Evolutionary conservation across 2,329 filamentous ascomycete species (phyloP).

Genomic region (Fusarium succisae): DNA sequence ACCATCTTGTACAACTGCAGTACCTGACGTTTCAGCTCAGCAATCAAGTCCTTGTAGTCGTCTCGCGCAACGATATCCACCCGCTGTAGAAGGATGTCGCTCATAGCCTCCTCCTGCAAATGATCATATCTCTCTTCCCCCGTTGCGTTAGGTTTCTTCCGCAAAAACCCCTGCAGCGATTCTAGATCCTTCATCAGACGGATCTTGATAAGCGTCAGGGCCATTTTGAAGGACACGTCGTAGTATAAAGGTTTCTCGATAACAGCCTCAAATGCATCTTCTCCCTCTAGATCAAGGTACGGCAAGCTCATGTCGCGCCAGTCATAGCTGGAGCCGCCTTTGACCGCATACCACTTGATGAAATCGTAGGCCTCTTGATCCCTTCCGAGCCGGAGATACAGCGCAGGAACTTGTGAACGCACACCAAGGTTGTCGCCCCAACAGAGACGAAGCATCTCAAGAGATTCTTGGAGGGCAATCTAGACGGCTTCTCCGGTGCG

Average conservation of each 20-base stretch:
- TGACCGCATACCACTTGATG: conserved; percentile 12
- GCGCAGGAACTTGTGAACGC: not conserved
- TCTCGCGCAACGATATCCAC: not conserved
- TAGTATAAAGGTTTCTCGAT: not conserved
- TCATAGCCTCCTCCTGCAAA: conserved; percentile 10
- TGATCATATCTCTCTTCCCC: not conserved
- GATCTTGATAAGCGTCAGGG: conserved; percentile 15
- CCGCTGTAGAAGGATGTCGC: conserved; percentile 1
- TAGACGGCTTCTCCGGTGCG: conserved; percentile 9
- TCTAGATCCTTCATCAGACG: conserved; percentile 11
- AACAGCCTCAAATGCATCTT: conserved; percentile 9
- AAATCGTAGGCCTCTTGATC: conserved; percentile 17
- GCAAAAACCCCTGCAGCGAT: not conserved
- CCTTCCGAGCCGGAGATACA: conserved; percentile 7
- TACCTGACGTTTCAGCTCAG: not conserved
- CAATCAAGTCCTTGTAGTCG: not conserved
- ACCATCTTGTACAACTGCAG: conserved; percentile 7
- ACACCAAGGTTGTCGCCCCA: conserved; percentile 9
- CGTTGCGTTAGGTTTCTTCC: not conserved
- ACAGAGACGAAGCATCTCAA: not conserved
- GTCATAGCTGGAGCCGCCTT: not conserved
- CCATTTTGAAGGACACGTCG: not conserved
- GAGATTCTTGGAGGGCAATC: not conserved
- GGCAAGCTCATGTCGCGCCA: not conserved
- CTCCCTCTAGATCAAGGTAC: not conserved